phyloP scores from a whole-genome alignment of 1,139 yeast genomes.

The Lodderomyces parapsilosis region DNA sequence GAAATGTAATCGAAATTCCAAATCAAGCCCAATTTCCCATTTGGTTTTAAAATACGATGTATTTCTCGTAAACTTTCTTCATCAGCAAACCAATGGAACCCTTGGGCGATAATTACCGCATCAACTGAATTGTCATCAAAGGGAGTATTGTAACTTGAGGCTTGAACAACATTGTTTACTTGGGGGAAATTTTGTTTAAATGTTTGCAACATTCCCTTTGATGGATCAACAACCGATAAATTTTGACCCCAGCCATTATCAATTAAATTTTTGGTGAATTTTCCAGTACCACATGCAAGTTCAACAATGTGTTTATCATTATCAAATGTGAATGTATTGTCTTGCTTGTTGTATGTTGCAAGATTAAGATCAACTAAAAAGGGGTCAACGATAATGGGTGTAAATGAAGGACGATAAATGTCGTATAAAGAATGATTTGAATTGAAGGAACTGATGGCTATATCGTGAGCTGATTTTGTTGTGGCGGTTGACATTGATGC shows the following conservation, averaged over 20 bases:
- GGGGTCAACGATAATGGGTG: slow-evolving; percentile 45
- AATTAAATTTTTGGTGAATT: slow-evolving; percentile 52
- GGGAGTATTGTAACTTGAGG: slow-evolving; percentile 53
- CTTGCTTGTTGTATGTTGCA: slow-evolving; percentile 12
- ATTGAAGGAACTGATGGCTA: slow-evolving; percentile 49
- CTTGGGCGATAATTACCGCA: slow-evolving; percentile 61
- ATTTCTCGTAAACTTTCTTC: slow-evolving; percentile 48
- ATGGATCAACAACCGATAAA: slow-evolving; percentile 55
- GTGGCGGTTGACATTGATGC: slow-evolving; percentile 2
- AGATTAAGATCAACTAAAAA: slow-evolving; percentile 41
- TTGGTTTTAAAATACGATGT: slow-evolving; percentile 47
- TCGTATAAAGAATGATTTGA: slow-evolving; percentile 56
- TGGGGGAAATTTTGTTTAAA: slow-evolving; percentile 50
- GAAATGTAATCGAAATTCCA: slow-evolving; percentile 59
- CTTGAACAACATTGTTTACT: slow-evolving; percentile 29
- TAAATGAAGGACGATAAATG: slow-evolving; percentile 54
- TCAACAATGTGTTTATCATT: slow-evolving; percentile 44
- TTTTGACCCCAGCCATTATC: slow-evolving; percentile 39
- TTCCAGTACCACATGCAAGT: slow-evolving; percentile 67
- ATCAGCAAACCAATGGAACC: slow-evolving; percentile 69
- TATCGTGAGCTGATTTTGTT: slow-evolving; percentile 19
- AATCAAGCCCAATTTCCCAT: slow-evolving; percentile 52
- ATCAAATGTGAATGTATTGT: slow-evolving; percentile 14
- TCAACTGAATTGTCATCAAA: slow-evolving; percentile 46
- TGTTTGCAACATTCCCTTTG: slow-evolving; percentile 55